These are phyloP conservation scores for Orbilia oligospora DNA, from an alignment of 2,329 filamentous ascomycete species.

Conservation along the genomic window DNA sequence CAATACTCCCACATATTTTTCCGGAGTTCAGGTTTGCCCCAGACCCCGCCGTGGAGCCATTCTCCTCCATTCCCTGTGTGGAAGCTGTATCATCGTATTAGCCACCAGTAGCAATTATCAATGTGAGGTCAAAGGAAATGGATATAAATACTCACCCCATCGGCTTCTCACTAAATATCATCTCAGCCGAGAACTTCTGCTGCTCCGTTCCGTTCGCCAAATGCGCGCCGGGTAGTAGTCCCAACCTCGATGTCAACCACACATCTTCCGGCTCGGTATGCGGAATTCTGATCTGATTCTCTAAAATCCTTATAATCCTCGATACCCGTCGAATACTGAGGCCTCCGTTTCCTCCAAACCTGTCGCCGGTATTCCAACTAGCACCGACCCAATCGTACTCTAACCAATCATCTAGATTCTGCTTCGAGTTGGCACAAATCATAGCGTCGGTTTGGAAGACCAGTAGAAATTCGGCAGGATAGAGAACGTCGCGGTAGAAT, in stretches of 20 bases:
- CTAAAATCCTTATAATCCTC: conserved; percentile 71
- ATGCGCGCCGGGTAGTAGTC: conserved; percentile 69
- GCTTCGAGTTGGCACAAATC: conserved; percentile 71
- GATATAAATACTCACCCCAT: conserved; percentile 70
- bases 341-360: conserved; percentile 72
- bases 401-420: conserved; percentile 70
- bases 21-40: conserved; percentile 70
- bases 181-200: conserved; percentile 71
- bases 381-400: conserved; percentile 73
- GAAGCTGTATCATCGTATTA: conserved; percentile 20
- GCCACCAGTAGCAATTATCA: not conserved
- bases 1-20: conserved; percentile 73
- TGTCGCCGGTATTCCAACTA: conserved; percentile 68
- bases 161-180: conserved; percentile 69
- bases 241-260: conserved; percentile 72
- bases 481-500: conserved; percentile 67
- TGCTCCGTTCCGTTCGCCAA: conserved; percentile 72
- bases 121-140: not conserved
- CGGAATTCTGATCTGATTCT: conserved; percentile 68
- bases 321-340: conserved; percentile 72
- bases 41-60: conserved; percentile 69
- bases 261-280: conserved; percentile 72
- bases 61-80: conserved; percentile 69
- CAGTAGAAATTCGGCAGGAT: conserved; percentile 71
- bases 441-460: conserved; percentile 73